phyloP scores from a whole-genome alignment of 2,329 filamentous ascomycete genomes.

The Fusarium illudens region DNA sequence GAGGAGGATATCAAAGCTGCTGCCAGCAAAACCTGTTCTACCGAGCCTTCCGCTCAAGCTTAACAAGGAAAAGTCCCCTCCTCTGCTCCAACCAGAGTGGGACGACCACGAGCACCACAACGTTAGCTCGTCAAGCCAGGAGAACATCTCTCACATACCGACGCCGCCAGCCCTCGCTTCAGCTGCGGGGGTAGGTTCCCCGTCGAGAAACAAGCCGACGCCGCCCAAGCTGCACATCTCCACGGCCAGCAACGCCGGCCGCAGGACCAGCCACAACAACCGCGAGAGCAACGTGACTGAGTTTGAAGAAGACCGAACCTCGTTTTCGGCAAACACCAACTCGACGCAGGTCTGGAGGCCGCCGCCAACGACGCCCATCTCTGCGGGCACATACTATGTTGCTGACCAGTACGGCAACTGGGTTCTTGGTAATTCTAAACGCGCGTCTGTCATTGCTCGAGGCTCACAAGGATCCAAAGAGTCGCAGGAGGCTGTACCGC shows the following conservation, averaged over 20 bases:
- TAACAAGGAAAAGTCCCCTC: conserved; percentile 28
- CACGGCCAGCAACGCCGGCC: conserved; percentile 3
- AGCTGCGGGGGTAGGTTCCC: conserved; percentile 16
- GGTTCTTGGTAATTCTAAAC: conserved; percentile 55
- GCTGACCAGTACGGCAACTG: conserved; percentile 64
- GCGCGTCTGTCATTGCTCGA: conserved; percentile 39
- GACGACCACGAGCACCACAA: conserved; percentile 20
- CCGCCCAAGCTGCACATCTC: conserved; percentile 46
- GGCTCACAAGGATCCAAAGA: conserved; percentile 26
- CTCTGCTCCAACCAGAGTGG: conserved; percentile 20
- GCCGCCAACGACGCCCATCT: conserved; percentile 55
- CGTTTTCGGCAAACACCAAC: conserved; percentile 47
- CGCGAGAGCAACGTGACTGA: conserved; percentile 60
- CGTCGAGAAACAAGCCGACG: conserved; percentile 22
- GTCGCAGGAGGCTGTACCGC: conserved; percentile 9
- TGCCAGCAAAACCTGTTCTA: conserved; percentile 58
- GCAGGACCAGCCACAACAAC: conserved; percentile 17
- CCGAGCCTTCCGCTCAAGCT: conserved; percentile 38
- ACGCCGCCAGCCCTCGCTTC: conserved; percentile 14
- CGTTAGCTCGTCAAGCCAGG: conserved; percentile 1
- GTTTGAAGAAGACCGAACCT: conserved; percentile 59
- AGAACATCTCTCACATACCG: conserved; percentile 20
- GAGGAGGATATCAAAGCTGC: conserved; percentile 53
- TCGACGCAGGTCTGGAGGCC: conserved; percentile 59
- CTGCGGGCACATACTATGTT: conserved; percentile 58